Evolutionary conservation across 345 rosid genomes (phyloP).

Genomic region (Anastatica hierochuntica): DNA sequence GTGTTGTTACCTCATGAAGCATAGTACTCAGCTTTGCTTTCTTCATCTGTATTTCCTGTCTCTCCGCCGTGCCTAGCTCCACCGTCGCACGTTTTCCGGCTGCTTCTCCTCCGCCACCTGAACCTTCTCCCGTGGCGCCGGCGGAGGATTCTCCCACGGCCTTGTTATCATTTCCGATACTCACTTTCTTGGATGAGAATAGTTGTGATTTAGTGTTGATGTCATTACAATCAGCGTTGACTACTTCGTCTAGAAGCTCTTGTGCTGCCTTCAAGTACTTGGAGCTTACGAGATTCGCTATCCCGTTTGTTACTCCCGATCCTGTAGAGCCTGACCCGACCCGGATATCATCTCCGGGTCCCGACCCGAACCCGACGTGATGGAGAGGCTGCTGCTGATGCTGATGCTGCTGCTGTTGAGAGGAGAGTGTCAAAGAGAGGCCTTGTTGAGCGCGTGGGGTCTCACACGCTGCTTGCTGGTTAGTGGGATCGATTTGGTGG

Average conservation of each 20-base stretch:
- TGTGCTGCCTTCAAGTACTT: constrained; percentile 92
- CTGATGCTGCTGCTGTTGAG: constrained; percentile 61
- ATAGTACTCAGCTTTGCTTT: constrained; percentile 82
- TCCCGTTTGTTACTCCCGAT: constrained; percentile 67
- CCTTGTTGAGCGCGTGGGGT: constrained; percentile 69
- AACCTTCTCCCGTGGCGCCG: constrained; percentile 34
- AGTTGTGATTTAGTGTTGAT: constrained; percentile 22
- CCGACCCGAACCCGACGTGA: constrained; percentile 41
- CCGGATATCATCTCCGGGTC: constrained; percentile 43
- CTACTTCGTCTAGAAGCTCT: constrained; percentile 91
- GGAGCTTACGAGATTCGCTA: constrained; percentile 71
- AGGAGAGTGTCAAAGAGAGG: constrained; percentile 75
- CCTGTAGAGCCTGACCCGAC: constrained; percentile 55
- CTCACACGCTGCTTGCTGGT: constrained; percentile 49
- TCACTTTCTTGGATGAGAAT: constrained; percentile 34
- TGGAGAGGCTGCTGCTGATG: constrained; percentile 33
- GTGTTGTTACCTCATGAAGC: constrained; percentile 77
- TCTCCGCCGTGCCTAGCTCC: constrained; percentile 72
- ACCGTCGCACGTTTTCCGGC: constrained; percentile 35
- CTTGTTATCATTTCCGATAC: constrained; percentile 25
- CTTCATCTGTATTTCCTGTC: constrained; percentile 97
- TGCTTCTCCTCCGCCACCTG: constrained; percentile 34
- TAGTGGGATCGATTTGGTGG: constrained; percentile 37
- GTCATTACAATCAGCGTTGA: constrained; percentile 49
- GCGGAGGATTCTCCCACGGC: constrained; percentile 46